A percentile compares a stretch with the other conserved stretches of the same genome.
phyloP scores from a whole-genome alignment of 2,329 filamentous ascomycete species.

The Neofusicoccum kwambonambiense region DNA sequence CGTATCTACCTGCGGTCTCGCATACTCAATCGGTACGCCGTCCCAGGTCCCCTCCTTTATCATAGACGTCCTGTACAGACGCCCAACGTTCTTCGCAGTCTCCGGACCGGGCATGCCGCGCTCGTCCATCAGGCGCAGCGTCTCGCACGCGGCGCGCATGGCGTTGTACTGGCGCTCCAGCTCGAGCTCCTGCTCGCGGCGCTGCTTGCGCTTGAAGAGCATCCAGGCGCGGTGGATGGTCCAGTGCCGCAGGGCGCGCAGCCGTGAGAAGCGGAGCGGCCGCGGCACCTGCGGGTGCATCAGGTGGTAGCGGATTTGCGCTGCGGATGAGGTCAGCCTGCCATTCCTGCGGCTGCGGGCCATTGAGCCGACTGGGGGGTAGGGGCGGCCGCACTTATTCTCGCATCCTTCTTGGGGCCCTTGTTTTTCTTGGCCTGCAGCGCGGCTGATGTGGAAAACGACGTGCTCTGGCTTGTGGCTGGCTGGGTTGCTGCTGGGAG shows the following conservation, averaged over 20 bases:
- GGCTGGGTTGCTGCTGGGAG: background rate
- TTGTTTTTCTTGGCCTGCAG: constrained; percentile 3
- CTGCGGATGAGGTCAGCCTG: constrained; percentile 34
- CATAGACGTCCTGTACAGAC: constrained; percentile 84
- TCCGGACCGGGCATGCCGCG: constrained; percentile 44
- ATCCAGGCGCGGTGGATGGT: constrained; percentile 97
- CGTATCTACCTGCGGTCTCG: constrained; percentile 77
- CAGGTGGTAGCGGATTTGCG: constrained; percentile 68
- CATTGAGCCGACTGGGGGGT: constrained; percentile 13
- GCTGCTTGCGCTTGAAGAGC: constrained; percentile 70
- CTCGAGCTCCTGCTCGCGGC: constrained; percentile 63
- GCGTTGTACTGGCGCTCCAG: constrained; percentile 76
- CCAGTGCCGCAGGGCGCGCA: constrained; percentile 90
- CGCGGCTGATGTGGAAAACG: constrained; percentile 18
- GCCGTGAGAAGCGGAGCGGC: constrained; percentile 84
- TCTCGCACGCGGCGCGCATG: constrained; percentile 85
- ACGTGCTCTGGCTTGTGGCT: background rate
- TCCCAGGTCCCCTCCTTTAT: constrained; percentile 84
- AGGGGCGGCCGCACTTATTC: constrained; percentile 22
- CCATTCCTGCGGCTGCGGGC: background rate
- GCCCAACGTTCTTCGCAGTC: constrained; percentile 59
- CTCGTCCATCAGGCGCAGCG: constrained; percentile 59
- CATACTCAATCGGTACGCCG: constrained; percentile 84
- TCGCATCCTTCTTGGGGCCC: constrained; percentile 14
- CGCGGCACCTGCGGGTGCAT: constrained; percentile 66